Base-by-base conservation (phyloP, 2,329 filamentous ascomycete genomes). In the Pezicula neosporulosa region DNA sequence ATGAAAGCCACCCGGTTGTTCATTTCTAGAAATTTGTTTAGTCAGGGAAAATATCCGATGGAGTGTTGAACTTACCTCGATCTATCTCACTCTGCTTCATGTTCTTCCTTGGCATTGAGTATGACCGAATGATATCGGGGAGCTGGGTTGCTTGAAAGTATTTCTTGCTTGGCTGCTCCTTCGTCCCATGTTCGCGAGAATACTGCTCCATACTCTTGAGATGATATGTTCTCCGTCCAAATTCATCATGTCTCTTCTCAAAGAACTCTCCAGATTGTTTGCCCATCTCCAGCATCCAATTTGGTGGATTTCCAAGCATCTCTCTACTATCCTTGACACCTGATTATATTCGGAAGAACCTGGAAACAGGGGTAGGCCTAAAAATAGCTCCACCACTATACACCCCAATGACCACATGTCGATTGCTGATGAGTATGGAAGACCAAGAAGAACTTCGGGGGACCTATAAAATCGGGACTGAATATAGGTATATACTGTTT, bases 381-480 rank as follows among this genome's bases (percentile, higher is more conserved):
- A 79, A 77, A 99, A 99, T 16, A 99, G 78, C 70, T 99, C 94
- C 21, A 99, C 94, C 15, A 99, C 93, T 60, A 99, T 99, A 71
- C 94, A 99, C 49, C 94, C 94, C 42, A 99, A 76, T 4, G 94
- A 99, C 94, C 94, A 99, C 93, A 99, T 99, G 66, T 99, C 94
- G 65, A 99, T 99, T 41, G 94, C 94, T 4, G 94, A 97, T 13
- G 94, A 97, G 69, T 99, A 99, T 54, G 94, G 94, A 44, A 99
- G 75, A 4, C 94, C 94, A n/a, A 99, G 77, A 36, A 99, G 72
- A 12, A 99, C 94, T 69, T 99, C 94, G 1, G 94, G 94, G 0
- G 94, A 99, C 57, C 94, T 86, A 72, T 99, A 99, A 72, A 99
- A 99, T 62, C 94, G 82, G 9, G 94, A 99, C 70, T 99, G 94